Evolutionary conservation across 306 rosid species (phyloP).

Genomic region (Lagenaria siceraria): DNA sequence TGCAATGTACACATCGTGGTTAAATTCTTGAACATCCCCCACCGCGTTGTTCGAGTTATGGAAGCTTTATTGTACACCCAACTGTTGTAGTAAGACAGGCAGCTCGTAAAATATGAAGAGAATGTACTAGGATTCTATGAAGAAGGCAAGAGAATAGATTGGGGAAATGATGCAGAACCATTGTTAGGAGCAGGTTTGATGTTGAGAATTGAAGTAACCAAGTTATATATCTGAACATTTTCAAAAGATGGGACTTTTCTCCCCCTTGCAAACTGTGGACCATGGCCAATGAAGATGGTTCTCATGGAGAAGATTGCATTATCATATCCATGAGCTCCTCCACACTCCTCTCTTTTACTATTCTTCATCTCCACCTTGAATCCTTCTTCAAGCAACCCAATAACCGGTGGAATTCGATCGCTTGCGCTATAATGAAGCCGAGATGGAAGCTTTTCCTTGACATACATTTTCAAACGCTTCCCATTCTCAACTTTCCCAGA

Average conservation of each 20-base stretch:
- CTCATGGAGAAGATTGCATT: constrained; percentile 92
- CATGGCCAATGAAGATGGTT: constrained; percentile 77
- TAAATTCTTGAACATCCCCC: not conserved
- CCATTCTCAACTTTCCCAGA: constrained; percentile 83
- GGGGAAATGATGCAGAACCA: constrained; percentile 60
- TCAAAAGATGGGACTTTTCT: constrained; percentile 84
- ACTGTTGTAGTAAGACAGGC: not conserved
- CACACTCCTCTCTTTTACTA: constrained; percentile 51
- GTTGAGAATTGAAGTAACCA: constrained; percentile 73
- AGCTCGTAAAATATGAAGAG: not conserved
- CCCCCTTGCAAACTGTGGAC: constrained; percentile 85
- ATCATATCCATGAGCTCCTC: constrained; percentile 94
- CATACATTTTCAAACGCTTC: constrained; percentile 49
- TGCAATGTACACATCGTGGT: not conserved
- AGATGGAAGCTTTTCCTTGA: constrained; percentile 76
- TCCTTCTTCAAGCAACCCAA: constrained; percentile 72
- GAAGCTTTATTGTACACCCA: not conserved
- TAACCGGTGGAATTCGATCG: constrained; percentile 60
- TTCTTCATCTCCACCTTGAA: constrained; percentile 77
- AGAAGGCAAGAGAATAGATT: constrained; percentile 49
- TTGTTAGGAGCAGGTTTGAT: constrained; percentile 72
- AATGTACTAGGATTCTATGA: constrained; percentile 10
- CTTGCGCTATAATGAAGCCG: constrained; percentile 62
- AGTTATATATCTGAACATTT: constrained; percentile 80
- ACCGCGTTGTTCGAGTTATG: not conserved